Conservation (phyloP, 1,139 yeast species). For the Hyphopichia burtonii region DNA sequence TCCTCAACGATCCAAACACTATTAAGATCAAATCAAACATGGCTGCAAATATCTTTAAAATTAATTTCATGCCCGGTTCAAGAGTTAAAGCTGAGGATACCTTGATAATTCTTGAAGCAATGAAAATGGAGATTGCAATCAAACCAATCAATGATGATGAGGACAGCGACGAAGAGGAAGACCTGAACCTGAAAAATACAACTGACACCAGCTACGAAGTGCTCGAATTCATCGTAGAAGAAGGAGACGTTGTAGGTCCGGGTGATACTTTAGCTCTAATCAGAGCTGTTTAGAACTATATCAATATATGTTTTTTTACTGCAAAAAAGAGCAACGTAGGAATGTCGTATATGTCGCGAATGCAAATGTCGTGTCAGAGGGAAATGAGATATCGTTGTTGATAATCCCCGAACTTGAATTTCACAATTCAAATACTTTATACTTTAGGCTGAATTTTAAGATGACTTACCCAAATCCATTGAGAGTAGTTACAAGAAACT, state of each 20-base stretch:
- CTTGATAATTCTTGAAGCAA: slow-evolving; percentile 38
- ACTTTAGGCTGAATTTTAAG: too few relatives aligned
- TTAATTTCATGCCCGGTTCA: slow-evolving; percentile 7
- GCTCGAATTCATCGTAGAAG: slow-evolving; percentile 24
- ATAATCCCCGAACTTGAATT: too few relatives aligned
- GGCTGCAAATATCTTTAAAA: slow-evolving; percentile 30
- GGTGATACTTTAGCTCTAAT: slow-evolving; percentile 19
- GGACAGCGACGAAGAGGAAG: slow-evolving; percentile 9
- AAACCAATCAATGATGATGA: slow-evolving; percentile 10
- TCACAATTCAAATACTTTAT: too few relatives aligned
- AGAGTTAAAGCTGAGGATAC: slow-evolving; percentile 33
- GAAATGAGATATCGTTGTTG: too few relatives aligned
- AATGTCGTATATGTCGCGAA: background rate
- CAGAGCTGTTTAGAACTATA: slow-evolving; percentile 4
- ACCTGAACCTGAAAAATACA: background rate
- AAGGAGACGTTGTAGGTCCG: slow-evolving; percentile 31
- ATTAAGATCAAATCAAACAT: slow-evolving; percentile 22
- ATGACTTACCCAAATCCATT: slow-evolving; percentile 33
- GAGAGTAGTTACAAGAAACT: slow-evolving; percentile 39
- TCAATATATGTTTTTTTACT: background rate
- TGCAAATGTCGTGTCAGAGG: background rate
- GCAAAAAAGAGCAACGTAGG: background rate
- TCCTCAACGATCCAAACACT: slow-evolving; percentile 23
- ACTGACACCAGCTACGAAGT: slow-evolving; percentile 17
- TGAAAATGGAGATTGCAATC: slow-evolving; percentile 48